Conservation (phyloP, 2,329 filamentous ascomycete species). For the Pseudopyricularia cyperi region DNA sequence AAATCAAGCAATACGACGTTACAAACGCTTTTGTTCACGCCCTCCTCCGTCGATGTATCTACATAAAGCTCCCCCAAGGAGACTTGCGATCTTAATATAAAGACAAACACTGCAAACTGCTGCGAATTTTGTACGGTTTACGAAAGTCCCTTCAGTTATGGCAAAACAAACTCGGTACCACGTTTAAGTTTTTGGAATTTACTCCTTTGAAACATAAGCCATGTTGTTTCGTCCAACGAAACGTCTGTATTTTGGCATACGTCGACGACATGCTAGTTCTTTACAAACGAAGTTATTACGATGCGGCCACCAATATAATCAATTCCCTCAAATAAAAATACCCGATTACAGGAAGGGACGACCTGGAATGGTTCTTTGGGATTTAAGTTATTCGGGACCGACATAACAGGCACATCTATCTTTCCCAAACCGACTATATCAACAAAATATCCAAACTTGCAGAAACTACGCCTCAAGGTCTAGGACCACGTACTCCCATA, state of each 20-base stretch:
- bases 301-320: no score
- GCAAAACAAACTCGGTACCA: neutral
- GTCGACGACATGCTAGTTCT: no score
- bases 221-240: neutral
- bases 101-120: neutral
- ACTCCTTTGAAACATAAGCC: neutral
- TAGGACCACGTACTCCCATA: neutral
- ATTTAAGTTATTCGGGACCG: neutral
- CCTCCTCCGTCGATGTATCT: neutral
- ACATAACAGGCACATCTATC: neutral
- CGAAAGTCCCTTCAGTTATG: neutral
- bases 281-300: no score
- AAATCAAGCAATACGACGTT: neutral
- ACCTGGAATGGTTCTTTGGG: neutral
- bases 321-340: neutral
- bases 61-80: neutral
- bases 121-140: neutral
- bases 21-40: neutral
- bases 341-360: neutral
- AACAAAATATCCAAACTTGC: neutral
- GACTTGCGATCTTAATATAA: no score
- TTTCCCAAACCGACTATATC: neutral
- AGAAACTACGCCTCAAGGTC: neutral
- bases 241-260: neutral
- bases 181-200: neutral